phyloP scores from a whole-genome alignment of 805 yeast genomes.

The Sugiyamaella mastotermitis region DNA sequence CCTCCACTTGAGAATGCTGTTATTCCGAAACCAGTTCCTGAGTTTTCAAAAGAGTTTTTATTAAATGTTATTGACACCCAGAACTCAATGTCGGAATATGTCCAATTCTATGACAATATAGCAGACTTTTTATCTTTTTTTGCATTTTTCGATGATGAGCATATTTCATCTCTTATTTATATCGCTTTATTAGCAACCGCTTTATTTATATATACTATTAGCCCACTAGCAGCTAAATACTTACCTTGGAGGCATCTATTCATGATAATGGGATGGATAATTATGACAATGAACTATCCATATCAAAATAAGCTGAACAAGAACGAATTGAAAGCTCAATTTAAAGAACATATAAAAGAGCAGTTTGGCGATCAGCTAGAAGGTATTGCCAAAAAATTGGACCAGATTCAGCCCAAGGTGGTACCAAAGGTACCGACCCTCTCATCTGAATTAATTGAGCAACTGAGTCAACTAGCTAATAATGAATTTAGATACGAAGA shows the following conservation, averaged over 20 bases:
- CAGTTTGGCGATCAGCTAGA: neutral
- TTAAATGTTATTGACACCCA: conserved; percentile 79
- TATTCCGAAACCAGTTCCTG: conserved; percentile 67
- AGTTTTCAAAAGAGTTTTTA: conserved; percentile 69
- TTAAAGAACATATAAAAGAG: neutral
- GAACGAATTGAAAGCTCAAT: neutral
- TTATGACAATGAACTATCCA: conserved; percentile 19
- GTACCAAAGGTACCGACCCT: no score
- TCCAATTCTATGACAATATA: conserved; percentile 53
- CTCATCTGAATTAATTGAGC: no score
- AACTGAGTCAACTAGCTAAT: no score
- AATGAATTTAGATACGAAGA: conserved; percentile 17
- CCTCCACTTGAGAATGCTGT: conserved; percentile 40
- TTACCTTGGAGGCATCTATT: conserved; percentile 36
- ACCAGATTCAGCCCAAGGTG: no score
- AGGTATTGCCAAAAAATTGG: neutral
- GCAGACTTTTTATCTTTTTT: conserved; percentile 46
- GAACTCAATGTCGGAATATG: conserved; percentile 67
- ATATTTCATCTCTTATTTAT: conserved; percentile 48
- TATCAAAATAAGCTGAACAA: no score
- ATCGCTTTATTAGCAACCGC: conserved; percentile 32
- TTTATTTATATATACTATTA: conserved; percentile 25
- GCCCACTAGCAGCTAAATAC: conserved; percentile 23
- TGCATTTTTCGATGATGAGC: conserved; percentile 54
- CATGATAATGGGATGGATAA: conserved; percentile 45